Evolutionary conservation across 106 monocot species (phyloP).

Genomic region (Posidonia australis): DNA sequence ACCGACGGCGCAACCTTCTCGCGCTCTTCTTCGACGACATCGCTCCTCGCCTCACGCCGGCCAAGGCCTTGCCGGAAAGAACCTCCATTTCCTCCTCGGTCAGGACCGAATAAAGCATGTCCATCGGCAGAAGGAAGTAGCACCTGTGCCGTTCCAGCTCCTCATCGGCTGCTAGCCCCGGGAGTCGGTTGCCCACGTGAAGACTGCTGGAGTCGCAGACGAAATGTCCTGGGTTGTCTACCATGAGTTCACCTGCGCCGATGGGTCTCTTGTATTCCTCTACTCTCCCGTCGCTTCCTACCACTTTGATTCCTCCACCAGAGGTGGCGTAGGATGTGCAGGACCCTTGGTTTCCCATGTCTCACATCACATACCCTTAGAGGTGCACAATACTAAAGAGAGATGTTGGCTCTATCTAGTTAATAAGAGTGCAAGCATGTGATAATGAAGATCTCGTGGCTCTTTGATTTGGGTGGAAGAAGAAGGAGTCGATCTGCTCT

Average conservation of each 20-base stretch:
- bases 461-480: no score
- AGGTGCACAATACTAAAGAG: no score
- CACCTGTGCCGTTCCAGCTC: slow-evolving; percentile 25
- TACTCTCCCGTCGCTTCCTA: slow-evolving; percentile 18
- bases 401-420: no score
- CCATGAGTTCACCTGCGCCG: slow-evolving; percentile 38
- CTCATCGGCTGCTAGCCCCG: slow-evolving; percentile 35
- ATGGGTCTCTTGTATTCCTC: slow-evolving; percentile 15
- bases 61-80: not conserved
- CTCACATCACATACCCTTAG: no score
- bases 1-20: not conserved
- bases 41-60: not conserved
- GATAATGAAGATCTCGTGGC: no score
- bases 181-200: slow-evolving; percentile 39
- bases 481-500: no score
- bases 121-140: slow-evolving; percentile 66
- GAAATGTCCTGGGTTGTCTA: slow-evolving; percentile 37
- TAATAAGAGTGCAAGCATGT: no score
- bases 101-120: slow-evolving; percentile 78
- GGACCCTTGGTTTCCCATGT: slow-evolving; percentile 32
- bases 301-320: slow-evolving; percentile 17
- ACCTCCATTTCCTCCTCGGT: slow-evolving; percentile 58
- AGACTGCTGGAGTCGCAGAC: slow-evolving; percentile 45
- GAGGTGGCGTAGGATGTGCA: slow-evolving; percentile 12
- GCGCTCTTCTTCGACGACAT: no score